Conservation (phyloP, 1,139 yeast species). For the Geotrichum reessii region DNA sequence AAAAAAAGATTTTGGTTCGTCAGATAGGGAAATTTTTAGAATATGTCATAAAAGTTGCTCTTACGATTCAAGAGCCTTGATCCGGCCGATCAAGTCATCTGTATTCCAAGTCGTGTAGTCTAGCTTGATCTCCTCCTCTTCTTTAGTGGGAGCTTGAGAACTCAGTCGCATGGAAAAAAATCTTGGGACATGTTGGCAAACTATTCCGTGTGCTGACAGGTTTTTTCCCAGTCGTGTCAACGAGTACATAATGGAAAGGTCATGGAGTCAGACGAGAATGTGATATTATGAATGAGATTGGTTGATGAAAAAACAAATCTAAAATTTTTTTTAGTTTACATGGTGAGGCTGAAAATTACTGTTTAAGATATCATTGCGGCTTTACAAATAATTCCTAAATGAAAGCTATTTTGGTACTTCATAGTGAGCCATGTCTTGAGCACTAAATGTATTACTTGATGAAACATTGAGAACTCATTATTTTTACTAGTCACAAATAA, state of each 20-base stretch:
- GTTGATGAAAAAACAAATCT: no score
- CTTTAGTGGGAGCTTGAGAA: neutral
- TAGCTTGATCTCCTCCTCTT: neutral
- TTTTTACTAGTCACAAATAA: neutral
- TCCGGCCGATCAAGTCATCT: constrained; percentile 46
- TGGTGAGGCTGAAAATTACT: neutral
- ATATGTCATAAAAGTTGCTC: neutral
- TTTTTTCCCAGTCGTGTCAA: neutral
- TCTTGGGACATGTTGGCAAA: neutral
- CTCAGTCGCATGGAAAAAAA: neutral
- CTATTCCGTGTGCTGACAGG: neutral
- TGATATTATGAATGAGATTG: neutral
- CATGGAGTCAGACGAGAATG: neutral
- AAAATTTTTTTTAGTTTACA: neutral
- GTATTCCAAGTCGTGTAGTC: constrained; percentile 42
- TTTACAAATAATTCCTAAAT: neutral
- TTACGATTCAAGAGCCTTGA: constrained; percentile 44
- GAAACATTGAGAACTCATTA: no score
- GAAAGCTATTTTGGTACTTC: neutral
- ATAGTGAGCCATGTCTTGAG: neutral
- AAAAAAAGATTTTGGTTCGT: neutral
- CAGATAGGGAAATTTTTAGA: neutral
- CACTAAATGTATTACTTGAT: no score
- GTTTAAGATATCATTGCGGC: neutral
- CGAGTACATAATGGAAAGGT: neutral